phyloP scores from a whole-genome alignment of 345 rosid genomes.

The Arabidopsis suecica region DNA sequence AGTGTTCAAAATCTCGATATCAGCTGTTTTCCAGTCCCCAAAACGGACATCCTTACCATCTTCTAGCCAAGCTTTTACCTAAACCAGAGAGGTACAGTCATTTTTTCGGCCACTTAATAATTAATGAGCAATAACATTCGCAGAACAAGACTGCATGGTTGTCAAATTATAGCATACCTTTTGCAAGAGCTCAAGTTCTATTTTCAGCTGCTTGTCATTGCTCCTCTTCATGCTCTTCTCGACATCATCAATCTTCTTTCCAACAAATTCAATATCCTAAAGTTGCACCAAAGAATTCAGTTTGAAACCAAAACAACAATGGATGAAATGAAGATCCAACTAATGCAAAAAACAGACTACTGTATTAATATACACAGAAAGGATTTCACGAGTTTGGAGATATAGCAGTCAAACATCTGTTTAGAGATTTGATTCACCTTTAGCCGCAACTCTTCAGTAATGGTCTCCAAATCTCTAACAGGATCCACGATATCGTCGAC shows the following conservation, averaged over 20 bases:
- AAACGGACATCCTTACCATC: conserved; percentile 89
- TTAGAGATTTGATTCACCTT: conserved; percentile 58
- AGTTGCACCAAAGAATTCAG: conserved; percentile 33
- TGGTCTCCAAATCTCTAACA: conserved; percentile 90
- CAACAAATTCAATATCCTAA: conserved; percentile 90
- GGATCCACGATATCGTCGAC: conserved; percentile 96
- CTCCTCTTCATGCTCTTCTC: conserved; percentile 99
- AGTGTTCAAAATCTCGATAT: conserved; percentile 86
- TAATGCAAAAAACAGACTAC: background rate
- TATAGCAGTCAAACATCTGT: conserved; percentile 9
- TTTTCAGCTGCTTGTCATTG: conserved; percentile 91
- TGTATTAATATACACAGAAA: background rate
- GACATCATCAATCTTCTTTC: conserved; percentile 79
- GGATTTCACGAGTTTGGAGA: background rate
- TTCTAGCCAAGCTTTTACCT: conserved; percentile 86
- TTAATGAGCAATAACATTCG: conserved; percentile 1
- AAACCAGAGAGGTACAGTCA: conserved; percentile 33
- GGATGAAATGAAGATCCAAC: conserved; percentile 1
- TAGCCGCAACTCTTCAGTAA: conserved; percentile 76
- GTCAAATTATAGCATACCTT: conserved; percentile 32
- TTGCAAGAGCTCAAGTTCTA: conserved; percentile 70
- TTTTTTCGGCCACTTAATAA: conserved; percentile 1
- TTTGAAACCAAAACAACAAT: conserved; percentile 15
- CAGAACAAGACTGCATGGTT: conserved; percentile 1
- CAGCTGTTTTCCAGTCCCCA: conserved; percentile 99